phyloP scores from a whole-genome alignment of 129 eudicot genomes.

The Pseudognaphalium luteoalbum region DNA sequence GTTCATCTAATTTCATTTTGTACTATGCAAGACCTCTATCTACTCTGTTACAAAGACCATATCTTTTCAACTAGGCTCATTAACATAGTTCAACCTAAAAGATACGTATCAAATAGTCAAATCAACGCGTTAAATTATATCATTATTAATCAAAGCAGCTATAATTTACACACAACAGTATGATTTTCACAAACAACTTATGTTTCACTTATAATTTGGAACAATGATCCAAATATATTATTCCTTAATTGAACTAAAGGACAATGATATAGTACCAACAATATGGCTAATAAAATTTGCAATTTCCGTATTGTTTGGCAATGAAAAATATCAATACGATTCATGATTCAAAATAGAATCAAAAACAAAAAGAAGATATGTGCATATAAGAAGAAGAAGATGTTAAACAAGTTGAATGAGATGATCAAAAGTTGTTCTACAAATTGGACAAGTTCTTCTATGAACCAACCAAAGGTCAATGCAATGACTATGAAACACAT shows the following conservation, averaged over 20 bases:
- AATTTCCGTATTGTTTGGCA: conserved; percentile 16
- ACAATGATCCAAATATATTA: not conserved
- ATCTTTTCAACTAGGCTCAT: too few relatives aligned
- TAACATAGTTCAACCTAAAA: too few relatives aligned
- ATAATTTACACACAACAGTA: not conserved
- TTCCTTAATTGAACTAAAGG: not conserved
- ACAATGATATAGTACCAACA: conserved; percentile 4
- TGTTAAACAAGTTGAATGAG: conserved; percentile 31
- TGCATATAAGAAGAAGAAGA: conserved; percentile 11
- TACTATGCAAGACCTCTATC: too few relatives aligned
- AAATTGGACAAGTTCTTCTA: conserved; percentile 62
- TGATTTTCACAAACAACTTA: not conserved
- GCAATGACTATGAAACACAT: conserved; percentile 61
- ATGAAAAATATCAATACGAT: conserved; percentile 10
- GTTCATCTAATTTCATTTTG: too few relatives aligned
- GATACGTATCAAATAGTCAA: too few relatives aligned
- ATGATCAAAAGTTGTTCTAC: conserved; percentile 42
- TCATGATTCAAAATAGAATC: conserved; percentile 12
- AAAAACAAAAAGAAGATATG: conserved; percentile 13
- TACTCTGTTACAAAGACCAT: too few relatives aligned
- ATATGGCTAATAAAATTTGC: conserved; percentile 22
- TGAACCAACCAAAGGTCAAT: conserved; percentile 63
- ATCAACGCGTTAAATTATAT: not conserved
- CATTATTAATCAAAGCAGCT: not conserved
- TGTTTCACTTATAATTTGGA: not conserved